Evolutionary conservation across 2,329 filamentous ascomycete species (phyloP), one percentile per base, ranked within the genome.

Genomic region (Aaosphaeria pasadenensis): DNA sequence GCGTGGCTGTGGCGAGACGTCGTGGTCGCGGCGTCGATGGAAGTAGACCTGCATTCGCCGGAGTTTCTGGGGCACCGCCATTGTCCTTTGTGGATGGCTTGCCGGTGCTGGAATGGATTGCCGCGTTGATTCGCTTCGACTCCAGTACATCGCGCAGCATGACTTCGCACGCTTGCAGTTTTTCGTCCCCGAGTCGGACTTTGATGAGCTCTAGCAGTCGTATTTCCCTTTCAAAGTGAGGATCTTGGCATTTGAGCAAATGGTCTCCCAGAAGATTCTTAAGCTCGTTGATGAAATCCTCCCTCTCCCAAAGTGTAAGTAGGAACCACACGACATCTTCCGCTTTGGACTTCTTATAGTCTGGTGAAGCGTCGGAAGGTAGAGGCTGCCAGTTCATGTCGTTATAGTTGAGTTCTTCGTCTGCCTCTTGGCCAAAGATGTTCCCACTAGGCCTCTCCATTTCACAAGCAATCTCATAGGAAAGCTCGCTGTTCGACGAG

Each of bases 131-230:
- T 39, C 83, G 80, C 51, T 80, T 79, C 1, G 91, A 95, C 62
- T 96, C 91, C 55, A 88, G 81, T 33, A 97, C 88, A 66, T 99
- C 94, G 54, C 87, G 89, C 48, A 99, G 82, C 94, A 99, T 99
- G 60, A 99, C 94, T 65, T 99, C 92, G 69, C 91, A 96, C 43
- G 89, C 88, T 66, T 97, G 94, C 41, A 99, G 75, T 11, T 89
- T 85, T 30, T 82, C 80, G 56, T 96, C 90, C 28, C 92, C 92
- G 48, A 96, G 91, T 6, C 91, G 85, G 52, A 89, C 80, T 73
- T 96, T 96, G 50, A 99, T 80, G 7, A 97, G 79, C 48, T 92
- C 85, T 5, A 97, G 79, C 4, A 96, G 88, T 47, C 88, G 86
- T 46, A 89, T 66, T 64, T 89, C 94, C 67, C 90, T 90, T 50